phyloP scores from a whole-genome alignment of 768 basidiomycete genomes.

The Leucosporidium yakuticum region DNA sequence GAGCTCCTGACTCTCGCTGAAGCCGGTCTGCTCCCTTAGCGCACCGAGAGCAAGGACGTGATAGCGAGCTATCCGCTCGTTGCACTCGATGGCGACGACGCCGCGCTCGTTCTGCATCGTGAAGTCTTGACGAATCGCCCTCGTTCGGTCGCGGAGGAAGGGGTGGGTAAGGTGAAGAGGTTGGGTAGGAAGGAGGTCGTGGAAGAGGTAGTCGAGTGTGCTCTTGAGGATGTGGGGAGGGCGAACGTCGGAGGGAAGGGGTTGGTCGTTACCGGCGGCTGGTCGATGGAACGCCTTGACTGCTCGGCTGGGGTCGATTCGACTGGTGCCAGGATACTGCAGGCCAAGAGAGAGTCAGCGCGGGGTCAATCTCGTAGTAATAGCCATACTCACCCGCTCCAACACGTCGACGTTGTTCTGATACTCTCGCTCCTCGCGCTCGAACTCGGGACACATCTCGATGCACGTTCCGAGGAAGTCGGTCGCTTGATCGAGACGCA shows the following conservation, averaged over 20 bases:
- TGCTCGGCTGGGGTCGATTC: conserved; percentile 76
- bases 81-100: conserved; percentile 71
- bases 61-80: conserved; percentile 88
- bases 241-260: conserved; percentile 79
- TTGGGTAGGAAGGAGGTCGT: conserved; percentile 59
- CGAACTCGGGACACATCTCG: conserved; percentile 93
- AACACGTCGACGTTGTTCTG: conserved; percentile 80
- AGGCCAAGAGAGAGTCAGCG: neutral
- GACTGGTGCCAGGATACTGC: conserved; percentile 66
- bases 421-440: conserved; percentile 80
- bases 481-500: conserved; percentile 79
- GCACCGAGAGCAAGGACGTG: conserved; percentile 76
- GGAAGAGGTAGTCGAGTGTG: conserved; percentile 89
- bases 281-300: conserved; percentile 95
- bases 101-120: conserved; percentile 83
- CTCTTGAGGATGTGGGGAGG: conserved; percentile 79
- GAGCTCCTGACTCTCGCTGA: conserved; percentile 64
- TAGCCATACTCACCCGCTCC: conserved; percentile 62
- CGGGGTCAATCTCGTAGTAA: too few species aligned
- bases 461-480: conserved; percentile 86
- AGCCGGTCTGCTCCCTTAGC: conserved; percentile 54
- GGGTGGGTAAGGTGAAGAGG: conserved; percentile 64
- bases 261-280: conserved; percentile 75
- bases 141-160: conserved; percentile 87
- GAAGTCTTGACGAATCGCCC: conserved; percentile 86